Conservation (phyloP, 768 basidiomycete species). For the Amanita muscaria region DNA sequence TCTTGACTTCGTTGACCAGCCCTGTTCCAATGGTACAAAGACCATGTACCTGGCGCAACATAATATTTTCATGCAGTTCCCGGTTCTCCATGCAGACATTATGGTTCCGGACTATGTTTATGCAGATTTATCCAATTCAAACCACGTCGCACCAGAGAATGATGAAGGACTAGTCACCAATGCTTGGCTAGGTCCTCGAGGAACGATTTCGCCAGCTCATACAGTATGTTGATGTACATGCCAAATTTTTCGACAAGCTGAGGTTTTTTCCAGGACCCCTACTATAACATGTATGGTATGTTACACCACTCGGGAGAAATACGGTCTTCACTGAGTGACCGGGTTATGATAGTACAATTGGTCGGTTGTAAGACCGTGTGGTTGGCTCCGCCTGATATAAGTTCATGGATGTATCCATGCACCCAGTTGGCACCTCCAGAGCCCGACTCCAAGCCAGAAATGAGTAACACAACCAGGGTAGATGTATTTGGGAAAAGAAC, state of each 20-base stretch:
- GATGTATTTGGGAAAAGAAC: constrained; percentile 55
- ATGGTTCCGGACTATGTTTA: constrained; percentile 86
- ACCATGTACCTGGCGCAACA: constrained; percentile 87
- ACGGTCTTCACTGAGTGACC: not conserved
- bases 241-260: constrained; percentile 1
- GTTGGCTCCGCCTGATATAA: constrained; percentile 67
- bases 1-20: constrained; percentile 27
- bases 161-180: constrained; percentile 63
- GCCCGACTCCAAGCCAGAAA: constrained; percentile 26
- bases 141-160: constrained; percentile 58
- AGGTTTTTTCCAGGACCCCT: constrained; percentile 63
- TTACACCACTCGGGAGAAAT: not conserved
- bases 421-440: constrained; percentile 4
- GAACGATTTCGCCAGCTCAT: constrained; percentile 84
- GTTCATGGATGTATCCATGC: constrained; percentile 53
- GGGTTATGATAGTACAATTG: constrained; percentile 83
- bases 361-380: constrained; percentile 87
- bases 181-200: constrained; percentile 74
- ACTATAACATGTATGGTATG: constrained; percentile 82
- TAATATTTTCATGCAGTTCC: constrained; percentile 78
- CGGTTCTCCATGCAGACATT: constrained; percentile 65
- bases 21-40: constrained; percentile 14
- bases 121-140: constrained; percentile 41
- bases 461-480: constrained; percentile 75
- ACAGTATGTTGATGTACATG: constrained; percentile 47